These are phyloP conservation scores for Ophiostoma angusticollis DNA, from an alignment of 2,329 filamentous ascomycete genomes.

Conservation along the genomic window DNA sequence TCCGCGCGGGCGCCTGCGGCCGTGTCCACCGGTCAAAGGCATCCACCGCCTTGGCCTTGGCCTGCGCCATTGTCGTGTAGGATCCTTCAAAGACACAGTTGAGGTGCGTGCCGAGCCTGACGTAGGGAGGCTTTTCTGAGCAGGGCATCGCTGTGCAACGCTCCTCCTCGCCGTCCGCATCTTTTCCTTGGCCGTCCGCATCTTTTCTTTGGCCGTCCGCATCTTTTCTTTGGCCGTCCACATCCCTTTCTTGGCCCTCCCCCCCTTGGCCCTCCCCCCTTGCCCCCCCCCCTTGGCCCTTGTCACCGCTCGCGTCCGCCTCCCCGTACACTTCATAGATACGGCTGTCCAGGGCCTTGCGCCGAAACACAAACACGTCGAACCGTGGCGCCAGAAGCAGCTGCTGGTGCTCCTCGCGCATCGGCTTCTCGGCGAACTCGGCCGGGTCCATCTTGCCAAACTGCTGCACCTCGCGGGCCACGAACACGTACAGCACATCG, in stretches of 20 bases:
- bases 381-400: conserved; percentile 5
- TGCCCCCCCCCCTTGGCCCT: too few species aligned
- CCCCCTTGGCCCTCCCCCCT: too few species aligned
- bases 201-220: too few species aligned
- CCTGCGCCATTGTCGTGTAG: conserved; percentile 7
- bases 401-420: conserved; percentile 2
- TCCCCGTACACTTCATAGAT: conserved; percentile 7
- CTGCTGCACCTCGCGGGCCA: conserved; percentile 10
- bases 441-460: conserved; percentile 8
- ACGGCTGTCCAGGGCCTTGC: not conserved
- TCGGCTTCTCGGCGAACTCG: conserved; percentile 1
- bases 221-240: too few species aligned
- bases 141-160: too few species aligned
- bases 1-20: conserved; percentile 2
- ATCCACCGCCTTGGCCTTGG: conserved; percentile 7
- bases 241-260: too few species aligned
- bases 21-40: conserved; percentile 5
- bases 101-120: too few species aligned
- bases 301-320: too few species aligned
- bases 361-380: conserved; percentile 11
- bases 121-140: too few species aligned
- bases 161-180: too few species aligned
- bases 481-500: conserved; percentile 6
- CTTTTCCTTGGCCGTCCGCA: too few species aligned
- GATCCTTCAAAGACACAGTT: conserved; percentile 5